Conservation (phyloP, 495 filamentous ascomycete genomes). For the Pyrenula aspistea region DNA sequence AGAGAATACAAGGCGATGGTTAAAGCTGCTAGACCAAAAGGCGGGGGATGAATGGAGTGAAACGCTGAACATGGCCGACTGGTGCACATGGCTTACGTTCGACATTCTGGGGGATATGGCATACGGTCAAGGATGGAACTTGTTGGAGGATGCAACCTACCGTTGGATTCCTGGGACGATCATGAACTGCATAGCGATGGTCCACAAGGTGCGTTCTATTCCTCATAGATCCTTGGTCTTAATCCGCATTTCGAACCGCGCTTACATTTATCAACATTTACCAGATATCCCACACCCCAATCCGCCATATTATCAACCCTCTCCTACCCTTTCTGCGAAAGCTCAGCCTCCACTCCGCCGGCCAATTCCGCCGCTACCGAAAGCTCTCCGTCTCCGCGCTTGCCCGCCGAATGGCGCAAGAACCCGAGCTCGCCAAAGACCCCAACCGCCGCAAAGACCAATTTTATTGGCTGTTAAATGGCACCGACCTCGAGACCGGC, state of each 20-base stretch:
- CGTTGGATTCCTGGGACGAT: neutral
- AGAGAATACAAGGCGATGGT: neutral
- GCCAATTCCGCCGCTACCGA: neutral
- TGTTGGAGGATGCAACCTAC: neutral
- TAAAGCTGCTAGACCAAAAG: conserved; percentile 1
- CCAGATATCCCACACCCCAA: neutral
- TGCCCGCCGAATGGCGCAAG: neutral
- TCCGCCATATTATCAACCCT: neutral
- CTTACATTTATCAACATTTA: neutral
- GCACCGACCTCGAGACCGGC: conserved; percentile 47
- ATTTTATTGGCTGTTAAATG: conserved; percentile 21
- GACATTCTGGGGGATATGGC: conserved; percentile 25
- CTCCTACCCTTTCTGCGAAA: neutral
- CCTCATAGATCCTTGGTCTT: neutral
- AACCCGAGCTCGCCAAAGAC: neutral
- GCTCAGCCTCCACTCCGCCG: neutral
- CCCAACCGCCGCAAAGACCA: neutral
- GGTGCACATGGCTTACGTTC: conserved; percentile 41
- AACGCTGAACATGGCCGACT: conserved; percentile 33
- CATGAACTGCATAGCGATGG: neutral
- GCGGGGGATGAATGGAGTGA: conserved; percentile 6
- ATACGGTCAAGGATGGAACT: conserved; percentile 1
- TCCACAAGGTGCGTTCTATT: neutral
- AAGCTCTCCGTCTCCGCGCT: neutral
- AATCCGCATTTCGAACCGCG: neutral